These are phyloP conservation scores for Trichothecium roseum DNA, from an alignment of 2,329 filamentous ascomycete genomes.

Conservation along the genomic window DNA sequence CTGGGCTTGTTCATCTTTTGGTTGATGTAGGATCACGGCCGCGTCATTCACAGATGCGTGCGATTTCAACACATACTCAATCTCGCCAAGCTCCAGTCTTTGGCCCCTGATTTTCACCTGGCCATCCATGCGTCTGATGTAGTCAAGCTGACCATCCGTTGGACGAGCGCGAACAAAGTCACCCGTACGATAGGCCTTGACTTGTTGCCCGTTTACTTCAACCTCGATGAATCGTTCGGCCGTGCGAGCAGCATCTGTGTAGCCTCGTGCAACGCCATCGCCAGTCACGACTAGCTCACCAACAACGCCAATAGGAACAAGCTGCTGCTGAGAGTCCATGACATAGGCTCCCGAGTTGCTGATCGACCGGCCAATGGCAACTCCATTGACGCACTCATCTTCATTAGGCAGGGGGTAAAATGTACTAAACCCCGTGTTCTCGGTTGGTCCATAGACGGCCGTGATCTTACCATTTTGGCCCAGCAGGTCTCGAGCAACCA, in stretches of 20 bases:
- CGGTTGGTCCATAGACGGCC: conserved; percentile 9
- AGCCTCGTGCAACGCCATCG: conserved; percentile 13
- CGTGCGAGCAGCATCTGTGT: conserved; percentile 8
- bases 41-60: conserved; percentile 9
- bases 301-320: conserved; percentile 14
- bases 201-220: neutral
- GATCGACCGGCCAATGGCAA: conserved; percentile 11
- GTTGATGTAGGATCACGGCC: conserved; percentile 6
- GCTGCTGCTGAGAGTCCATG: conserved; percentile 12
- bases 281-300: conserved; percentile 17
- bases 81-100: conserved; percentile 17
- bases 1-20: conserved; percentile 4
- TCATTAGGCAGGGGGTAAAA: conserved; percentile 3
- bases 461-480: neutral
- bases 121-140: conserved; percentile 15
- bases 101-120: conserved; percentile 20
- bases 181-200: conserved; percentile 15
- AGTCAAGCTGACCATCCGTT: conserved; percentile 13
- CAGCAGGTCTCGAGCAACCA: conserved; percentile 1
- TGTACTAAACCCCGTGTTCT: conserved; percentile 9
- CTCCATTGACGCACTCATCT: conserved; percentile 6
- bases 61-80: conserved; percentile 12
- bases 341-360: conserved; percentile 12
- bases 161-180: conserved; percentile 13
- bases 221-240: conserved; percentile 9